A percentile compares a stretch with the other conserved stretches of the same genome.
Conservation (phyloP, 306 rosid genomes). For the Dalbergia cultrata region DNA sequence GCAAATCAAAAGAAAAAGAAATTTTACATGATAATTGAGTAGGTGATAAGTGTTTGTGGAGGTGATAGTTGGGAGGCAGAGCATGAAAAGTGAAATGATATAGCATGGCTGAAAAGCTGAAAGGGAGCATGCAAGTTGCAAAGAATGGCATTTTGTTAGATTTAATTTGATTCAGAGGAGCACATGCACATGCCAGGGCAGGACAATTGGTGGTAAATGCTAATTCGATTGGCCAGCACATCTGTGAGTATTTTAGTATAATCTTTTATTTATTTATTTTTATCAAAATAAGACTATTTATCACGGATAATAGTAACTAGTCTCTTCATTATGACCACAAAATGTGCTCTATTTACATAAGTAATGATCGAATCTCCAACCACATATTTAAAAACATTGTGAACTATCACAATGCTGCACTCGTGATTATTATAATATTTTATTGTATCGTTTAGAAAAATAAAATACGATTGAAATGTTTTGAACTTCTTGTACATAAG, state of each 20-base stretch:
- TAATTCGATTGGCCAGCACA: neutral
- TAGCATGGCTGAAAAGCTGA: neutral
- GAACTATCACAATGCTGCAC: too few species aligned
- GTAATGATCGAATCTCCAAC: too few species aligned
- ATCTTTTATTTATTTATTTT: too few species aligned
- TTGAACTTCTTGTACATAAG: neutral
- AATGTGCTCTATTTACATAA: too few species aligned
- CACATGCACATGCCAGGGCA: constrained; percentile 14
- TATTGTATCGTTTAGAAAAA: neutral
- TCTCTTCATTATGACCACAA: too few species aligned
- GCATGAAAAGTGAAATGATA: neutral
- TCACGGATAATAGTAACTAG: too few species aligned
- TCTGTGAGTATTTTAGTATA: neutral
- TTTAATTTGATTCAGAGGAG: neutral
- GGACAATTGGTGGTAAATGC: neutral
- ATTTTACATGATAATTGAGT: neutral
- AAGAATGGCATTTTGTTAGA: neutral
- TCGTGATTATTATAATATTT: neutral
- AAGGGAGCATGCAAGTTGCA: neutral
- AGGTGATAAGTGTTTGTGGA: neutral
- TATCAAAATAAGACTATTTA: too few species aligned
- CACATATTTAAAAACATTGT: too few species aligned
- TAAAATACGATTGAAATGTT: neutral
- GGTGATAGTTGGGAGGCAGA: constrained; percentile 4
- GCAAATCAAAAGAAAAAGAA: neutral